Evolutionary conservation across 495 filamentous ascomycete genomes (phyloP).

Genomic region (Margaritispora aquatica): DNA sequence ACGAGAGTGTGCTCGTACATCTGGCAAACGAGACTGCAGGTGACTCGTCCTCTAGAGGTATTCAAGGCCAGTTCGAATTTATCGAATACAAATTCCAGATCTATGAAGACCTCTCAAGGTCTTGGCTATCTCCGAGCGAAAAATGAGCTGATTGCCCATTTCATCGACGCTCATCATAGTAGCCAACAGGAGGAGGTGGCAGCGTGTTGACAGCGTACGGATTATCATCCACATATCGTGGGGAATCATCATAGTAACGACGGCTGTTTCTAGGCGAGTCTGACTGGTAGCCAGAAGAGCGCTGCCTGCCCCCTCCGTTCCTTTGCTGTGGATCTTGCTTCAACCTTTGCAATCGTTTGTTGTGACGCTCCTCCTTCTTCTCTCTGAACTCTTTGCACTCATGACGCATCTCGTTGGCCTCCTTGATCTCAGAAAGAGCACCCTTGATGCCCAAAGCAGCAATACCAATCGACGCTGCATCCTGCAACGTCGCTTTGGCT

Average conservation of each 20-base stretch:
- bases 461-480: conserved; percentile 73
- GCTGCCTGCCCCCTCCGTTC: conserved; percentile 30
- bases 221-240: conserved; percentile 46
- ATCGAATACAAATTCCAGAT: too few species aligned
- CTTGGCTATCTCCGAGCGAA: too few species aligned
- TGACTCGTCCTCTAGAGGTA: too few species aligned
- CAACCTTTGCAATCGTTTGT: conserved; percentile 28
- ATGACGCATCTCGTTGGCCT: conserved; percentile 48
- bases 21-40: too few species aligned
- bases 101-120: neutral
- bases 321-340: conserved; percentile 2
- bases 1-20: too few species aligned
- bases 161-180: conserved; percentile 15
- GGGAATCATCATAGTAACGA: conserved; percentile 14
- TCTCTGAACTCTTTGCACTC: conserved; percentile 45
- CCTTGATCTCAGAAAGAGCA: conserved; percentile 56
- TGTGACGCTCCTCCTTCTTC: conserved; percentile 36
- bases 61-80: too few species aligned
- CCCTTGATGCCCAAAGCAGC: conserved; percentile 83
- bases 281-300: conserved; percentile 30
- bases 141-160: neutral
- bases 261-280: neutral
- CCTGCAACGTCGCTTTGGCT: conserved; percentile 66
- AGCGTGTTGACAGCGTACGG: conserved; percentile 33
- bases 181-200: conserved; percentile 37